These are phyloP conservation scores for Phytophthora chlamydospora DNA, from an alignment of 352 stramenopile genomes.

Conservation along the genomic window DNA sequence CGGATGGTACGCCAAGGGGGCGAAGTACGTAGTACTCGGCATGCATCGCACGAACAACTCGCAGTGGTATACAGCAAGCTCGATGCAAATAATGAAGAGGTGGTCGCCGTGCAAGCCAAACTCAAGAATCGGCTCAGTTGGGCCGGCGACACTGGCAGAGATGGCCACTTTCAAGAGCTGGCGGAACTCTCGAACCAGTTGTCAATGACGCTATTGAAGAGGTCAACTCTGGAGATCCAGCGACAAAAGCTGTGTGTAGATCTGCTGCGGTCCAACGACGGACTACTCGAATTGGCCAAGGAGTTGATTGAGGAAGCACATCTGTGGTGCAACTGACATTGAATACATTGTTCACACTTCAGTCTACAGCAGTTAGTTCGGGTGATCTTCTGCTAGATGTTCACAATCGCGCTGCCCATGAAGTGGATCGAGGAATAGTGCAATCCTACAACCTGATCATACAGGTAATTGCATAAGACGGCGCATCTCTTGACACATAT, in stretches of 20 bases:
- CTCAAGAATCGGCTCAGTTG: slow-evolving; percentile 6
- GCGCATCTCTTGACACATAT: too few relatives aligned
- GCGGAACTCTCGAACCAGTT: not conserved
- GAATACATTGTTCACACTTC: too few relatives aligned
- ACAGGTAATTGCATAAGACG: too few relatives aligned
- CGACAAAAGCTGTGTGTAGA: slow-evolving; percentile 5
- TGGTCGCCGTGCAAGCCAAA: not conserved
- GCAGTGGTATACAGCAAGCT: slow-evolving; percentile 1
- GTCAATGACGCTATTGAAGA: not conserved
- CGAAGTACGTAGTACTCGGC: too few relatives aligned
- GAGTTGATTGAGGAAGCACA: slow-evolving; percentile 8
- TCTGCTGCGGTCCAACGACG: not conserved
- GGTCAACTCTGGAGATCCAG: not conserved
- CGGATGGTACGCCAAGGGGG: not conserved
- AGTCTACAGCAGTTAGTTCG: too few relatives aligned
- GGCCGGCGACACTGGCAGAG: not conserved
- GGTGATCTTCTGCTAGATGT: too few relatives aligned
- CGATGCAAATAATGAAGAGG: slow-evolving; percentile 1
- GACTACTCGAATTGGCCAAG: not conserved
- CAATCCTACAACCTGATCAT: too few relatives aligned
- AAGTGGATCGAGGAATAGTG: slow-evolving; percentile 3
- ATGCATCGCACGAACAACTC: slow-evolving; percentile 2
- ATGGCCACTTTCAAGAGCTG: slow-evolving; percentile 4
- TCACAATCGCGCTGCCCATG: too few relatives aligned
- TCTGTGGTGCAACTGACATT: not conserved